phyloP scores from a whole-genome alignment of 1,284 basidiomycete genomes.

The Pulchroboletus neoregius region DNA sequence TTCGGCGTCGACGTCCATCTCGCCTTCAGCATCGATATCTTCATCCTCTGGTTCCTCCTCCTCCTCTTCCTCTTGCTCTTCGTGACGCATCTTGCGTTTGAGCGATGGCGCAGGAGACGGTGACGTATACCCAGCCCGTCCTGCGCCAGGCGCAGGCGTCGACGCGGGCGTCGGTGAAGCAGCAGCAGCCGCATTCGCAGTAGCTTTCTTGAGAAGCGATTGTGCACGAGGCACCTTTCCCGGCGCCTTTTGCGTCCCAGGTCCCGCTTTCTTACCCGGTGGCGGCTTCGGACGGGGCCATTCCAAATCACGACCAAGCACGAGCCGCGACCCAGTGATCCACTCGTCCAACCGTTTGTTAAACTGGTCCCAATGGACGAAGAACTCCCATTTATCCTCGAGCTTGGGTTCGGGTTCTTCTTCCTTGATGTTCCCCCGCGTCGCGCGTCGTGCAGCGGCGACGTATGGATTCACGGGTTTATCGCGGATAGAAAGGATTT shows the following conservation, averaged over 20 bases:
- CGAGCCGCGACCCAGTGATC: conserved; percentile 87
- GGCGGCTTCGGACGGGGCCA: conserved; percentile 89
- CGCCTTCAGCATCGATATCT: conserved; percentile 54
- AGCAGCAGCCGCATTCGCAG: conserved; percentile 60
- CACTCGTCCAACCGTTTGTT: conserved; percentile 99
- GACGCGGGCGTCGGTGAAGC: conserved; percentile 49
- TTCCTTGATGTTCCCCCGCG: conserved; percentile 35
- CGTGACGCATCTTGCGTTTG: conserved; percentile 61
- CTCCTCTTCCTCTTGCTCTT: conserved; percentile 57
- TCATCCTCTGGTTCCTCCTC: conserved; percentile 55
- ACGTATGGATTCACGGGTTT: conserved; percentile 64
- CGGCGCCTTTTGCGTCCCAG: conserved; percentile 48
- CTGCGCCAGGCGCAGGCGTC: conserved; percentile 43
- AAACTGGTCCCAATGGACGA: conserved; percentile 96
- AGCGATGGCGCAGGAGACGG: conserved; percentile 54
- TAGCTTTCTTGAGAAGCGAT: conserved; percentile 71
- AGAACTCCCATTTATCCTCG: conserved; percentile 87
- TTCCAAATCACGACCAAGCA: conserved; percentile 84
- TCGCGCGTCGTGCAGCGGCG: conserved; percentile 34
- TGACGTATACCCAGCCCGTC: conserved; percentile 47
- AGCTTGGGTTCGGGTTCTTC: conserved; percentile 50
- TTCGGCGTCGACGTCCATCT: conserved; percentile 47
- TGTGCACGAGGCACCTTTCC: conserved; percentile 55
- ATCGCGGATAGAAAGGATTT: conserved; percentile 90
- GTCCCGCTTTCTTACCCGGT: conserved; percentile 50